Base-by-base conservation (phyloP, 768 basidiomycete genomes). In the Leccinum broughii region DNA sequence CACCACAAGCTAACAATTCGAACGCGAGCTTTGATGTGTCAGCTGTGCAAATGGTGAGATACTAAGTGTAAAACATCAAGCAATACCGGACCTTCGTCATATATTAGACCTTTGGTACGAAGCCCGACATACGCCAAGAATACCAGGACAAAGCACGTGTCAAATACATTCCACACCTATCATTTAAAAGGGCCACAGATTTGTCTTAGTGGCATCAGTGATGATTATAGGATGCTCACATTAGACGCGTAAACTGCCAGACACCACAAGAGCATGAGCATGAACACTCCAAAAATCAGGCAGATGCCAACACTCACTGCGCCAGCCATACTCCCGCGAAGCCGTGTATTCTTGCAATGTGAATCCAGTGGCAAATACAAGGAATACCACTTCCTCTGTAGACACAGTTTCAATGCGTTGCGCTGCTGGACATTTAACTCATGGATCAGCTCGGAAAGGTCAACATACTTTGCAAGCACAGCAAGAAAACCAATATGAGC, bases 81-180 rank as follows among this genome's bases (percentile, higher is more conserved):
- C 39, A 35, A 57, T 1, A 62, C 77, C 58, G 51, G 37, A 90
- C 86, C 68, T 64, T 93, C 80, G 30, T 76, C 68, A 58, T 75
- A 64, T 14, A 77, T 66, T 14, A 94, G 75, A 0, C 90, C 93
- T 64, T 83, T 81, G 53, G 85, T 74, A 48, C 93, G 83, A 60
- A 93, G 74, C 7, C 72, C 79, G 3, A 89, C 69, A 70, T 92
- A 96, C 7, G 78, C 78, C 26, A 90, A 66, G 72, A 90, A 93
- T 52, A 93, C 78, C 26, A 85, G 60, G 61, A 86, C 81, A 70
- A 92, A 92, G 0, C 83, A 80, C 24, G 89, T 86, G 73, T 92
- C 94, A 65, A 95, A 93, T 6, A 85, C 88, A 69, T 94, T 95
- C 94, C 94, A 96, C 63, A 95, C 85, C 91, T 95, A 65, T 20